These are phyloP conservation scores for Flaveria robusta DNA, from an alignment of 129 eudicot genomes.

Conservation along the genomic window DNA sequence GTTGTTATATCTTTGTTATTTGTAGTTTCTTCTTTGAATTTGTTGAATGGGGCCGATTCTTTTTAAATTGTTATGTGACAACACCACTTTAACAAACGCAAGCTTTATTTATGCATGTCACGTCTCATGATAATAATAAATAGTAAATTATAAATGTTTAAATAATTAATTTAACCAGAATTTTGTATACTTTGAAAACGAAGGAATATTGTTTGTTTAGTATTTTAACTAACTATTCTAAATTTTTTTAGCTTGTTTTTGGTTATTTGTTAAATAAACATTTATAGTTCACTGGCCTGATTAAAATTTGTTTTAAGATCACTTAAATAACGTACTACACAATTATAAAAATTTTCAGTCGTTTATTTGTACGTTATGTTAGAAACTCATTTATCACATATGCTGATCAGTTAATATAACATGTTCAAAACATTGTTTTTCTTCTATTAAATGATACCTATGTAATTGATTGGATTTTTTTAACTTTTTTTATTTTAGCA, in stretches of 20 bases:
- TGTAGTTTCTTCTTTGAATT: constrained; percentile 25
- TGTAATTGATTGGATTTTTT: too few species aligned
- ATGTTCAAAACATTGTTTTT: too few species aligned
- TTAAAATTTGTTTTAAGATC: not conserved
- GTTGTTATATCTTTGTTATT: constrained; percentile 5
- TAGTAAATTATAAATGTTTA: not conserved
- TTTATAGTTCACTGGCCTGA: not conserved
- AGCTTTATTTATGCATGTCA: constrained; percentile 38
- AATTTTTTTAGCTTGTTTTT: not conserved
- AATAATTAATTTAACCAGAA: not conserved
- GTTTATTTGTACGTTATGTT: too few species aligned
- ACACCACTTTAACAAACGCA: constrained; percentile 40
- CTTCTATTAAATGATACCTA: too few species aligned
- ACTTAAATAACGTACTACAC: too few species aligned
- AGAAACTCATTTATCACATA: too few species aligned
- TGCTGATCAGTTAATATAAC: too few species aligned
- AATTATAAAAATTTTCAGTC: too few species aligned
- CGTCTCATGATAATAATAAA: constrained; percentile 33
- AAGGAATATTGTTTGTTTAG: not conserved
- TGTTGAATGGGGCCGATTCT: constrained; percentile 28
- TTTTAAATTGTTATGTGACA: constrained; percentile 34
- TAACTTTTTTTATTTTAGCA: too few species aligned
- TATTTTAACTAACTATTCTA: not conserved
- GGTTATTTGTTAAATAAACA: not conserved
- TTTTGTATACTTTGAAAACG: not conserved